Conservation (phyloP, 768 basidiomycete species). For the Trametopsis cervina region DNA sequence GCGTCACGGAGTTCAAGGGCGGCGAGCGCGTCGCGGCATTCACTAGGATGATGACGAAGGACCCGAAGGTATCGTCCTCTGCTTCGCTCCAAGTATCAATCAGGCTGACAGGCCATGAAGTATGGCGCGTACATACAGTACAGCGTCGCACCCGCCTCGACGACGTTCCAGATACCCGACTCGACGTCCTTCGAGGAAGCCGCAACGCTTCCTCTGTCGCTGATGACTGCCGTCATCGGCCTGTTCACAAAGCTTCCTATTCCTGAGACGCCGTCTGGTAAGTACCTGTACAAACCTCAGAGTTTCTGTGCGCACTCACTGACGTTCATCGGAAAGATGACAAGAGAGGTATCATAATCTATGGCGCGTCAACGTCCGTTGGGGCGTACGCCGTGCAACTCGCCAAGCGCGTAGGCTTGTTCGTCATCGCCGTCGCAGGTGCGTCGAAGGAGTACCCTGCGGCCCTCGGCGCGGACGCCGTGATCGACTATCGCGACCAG, state of each 20-base stretch:
- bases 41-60: neutral
- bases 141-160: constrained; percentile 11
- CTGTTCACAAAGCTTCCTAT: constrained; percentile 9
- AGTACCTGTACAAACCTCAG: too few species aligned
- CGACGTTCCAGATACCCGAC: constrained; percentile 16
- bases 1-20: constrained; percentile 27
- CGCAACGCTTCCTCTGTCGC: constrained; percentile 22
- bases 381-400: neutral
- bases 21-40: constrained; percentile 34
- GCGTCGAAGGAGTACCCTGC: neutral
- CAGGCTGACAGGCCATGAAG: neutral
- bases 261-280: neutral
- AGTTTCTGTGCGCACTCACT: too few species aligned
- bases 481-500: neutral
- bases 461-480: neutral
- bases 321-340: too few species aligned
- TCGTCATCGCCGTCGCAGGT: neutral
- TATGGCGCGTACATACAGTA: constrained; percentile 21
- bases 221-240: constrained; percentile 22
- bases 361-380: neutral
- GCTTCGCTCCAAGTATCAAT: neutral
- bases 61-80: neutral
- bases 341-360: neutral
- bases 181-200: constrained; percentile 24
- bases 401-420: neutral